Percentiles rank a stretch among this genome's conserved stretches.
Evolutionary conservation across 495 filamentous ascomycete species (phyloP).

Genomic region (Neurospora hispaniola): DNA sequence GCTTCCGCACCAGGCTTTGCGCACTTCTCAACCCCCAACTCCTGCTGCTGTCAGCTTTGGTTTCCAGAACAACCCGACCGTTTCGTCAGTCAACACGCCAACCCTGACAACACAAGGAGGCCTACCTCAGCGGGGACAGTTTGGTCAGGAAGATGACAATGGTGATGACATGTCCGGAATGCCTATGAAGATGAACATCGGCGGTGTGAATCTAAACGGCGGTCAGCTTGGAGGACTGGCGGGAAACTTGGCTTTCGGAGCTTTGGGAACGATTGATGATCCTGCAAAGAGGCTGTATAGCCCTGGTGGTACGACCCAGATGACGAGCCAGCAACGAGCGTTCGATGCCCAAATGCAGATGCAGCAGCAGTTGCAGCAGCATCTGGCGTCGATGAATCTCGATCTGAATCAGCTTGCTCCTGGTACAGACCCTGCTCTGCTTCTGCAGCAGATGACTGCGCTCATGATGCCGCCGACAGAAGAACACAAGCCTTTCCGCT

Average conservation of each 20-base stretch:
- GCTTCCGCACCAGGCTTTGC: constrained; percentile 69
- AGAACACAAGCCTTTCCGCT: constrained; percentile 93
- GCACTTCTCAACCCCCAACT: constrained; percentile 75
- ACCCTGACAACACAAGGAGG: constrained; percentile 59
- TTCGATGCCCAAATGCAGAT: constrained; percentile 24
- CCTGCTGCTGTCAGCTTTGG: constrained; percentile 62
- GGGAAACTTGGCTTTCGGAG: constrained; percentile 10
- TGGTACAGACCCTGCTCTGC: constrained; percentile 62
- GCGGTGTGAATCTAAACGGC: constrained; percentile 37
- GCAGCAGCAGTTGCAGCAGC: constrained; percentile 43
- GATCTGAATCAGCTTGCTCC: constrained; percentile 60
- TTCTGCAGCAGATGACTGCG: constrained; percentile 63
- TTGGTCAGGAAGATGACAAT: constrained; percentile 40
- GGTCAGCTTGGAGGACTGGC: constrained; percentile 30
- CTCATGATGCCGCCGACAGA: constrained; percentile 45
- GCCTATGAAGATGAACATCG: constrained; percentile 48
- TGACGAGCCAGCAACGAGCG: constrained; percentile 46
- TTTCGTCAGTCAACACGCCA: constrained; percentile 95
- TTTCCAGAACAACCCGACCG: constrained; percentile 88
- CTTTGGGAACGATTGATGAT: constrained; percentile 69
- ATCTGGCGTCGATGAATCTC: constrained; percentile 53
- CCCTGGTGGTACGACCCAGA: constrained; percentile 53
- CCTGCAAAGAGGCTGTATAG: constrained; percentile 90
- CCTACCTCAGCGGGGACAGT: constrained; percentile 30
- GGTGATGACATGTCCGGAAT: constrained; percentile 44